phyloP scores from a whole-genome alignment of 768 basidiomycete species.

The Kwoniella sp. region DNA sequence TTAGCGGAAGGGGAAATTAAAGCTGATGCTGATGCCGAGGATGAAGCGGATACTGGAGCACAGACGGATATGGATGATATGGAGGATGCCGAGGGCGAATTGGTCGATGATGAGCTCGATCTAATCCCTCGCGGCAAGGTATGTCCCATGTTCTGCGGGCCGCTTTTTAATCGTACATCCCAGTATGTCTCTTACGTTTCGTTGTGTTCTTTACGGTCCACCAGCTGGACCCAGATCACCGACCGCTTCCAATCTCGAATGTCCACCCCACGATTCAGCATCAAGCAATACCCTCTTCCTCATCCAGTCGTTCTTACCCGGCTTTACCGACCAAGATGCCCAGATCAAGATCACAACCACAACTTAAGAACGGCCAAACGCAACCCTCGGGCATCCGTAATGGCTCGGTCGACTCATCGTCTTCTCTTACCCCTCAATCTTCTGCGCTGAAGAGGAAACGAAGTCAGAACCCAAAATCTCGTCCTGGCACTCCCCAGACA shows the following conservation, averaged over 20 bases:
- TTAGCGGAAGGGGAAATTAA: conserved; percentile 11
- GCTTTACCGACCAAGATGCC: conserved; percentile 7
- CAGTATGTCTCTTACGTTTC: no score
- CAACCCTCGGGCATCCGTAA: neutral
- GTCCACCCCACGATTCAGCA: neutral
- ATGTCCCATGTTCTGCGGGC: neutral
- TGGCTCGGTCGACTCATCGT: conserved; percentile 1
- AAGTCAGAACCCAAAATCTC: neutral
- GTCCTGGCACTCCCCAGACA: conserved; percentile 6
- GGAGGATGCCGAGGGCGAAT: conserved; percentile 38
- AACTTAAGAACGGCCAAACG: neutral
- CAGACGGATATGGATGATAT: conserved; percentile 24
- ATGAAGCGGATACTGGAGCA: no score
- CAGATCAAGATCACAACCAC: neutral
- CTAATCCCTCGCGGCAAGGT: conserved; percentile 7
- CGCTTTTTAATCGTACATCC: no score
- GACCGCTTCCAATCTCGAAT: neutral
- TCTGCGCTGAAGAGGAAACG: conserved; percentile 10
- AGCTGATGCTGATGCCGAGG: neutral
- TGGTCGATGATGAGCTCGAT: conserved; percentile 33
- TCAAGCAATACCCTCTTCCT: neutral
- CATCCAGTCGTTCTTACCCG: neutral
- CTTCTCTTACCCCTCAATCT: neutral
- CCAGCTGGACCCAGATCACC: neutral
- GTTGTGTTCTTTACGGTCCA: neutral